Percentiles rank a stretch among this genome's conserved stretches.
Evolutionary conservation across 2,329 filamentous ascomycete genomes (phyloP).

Genomic region (Aspergillus ochraceoroseus): DNA sequence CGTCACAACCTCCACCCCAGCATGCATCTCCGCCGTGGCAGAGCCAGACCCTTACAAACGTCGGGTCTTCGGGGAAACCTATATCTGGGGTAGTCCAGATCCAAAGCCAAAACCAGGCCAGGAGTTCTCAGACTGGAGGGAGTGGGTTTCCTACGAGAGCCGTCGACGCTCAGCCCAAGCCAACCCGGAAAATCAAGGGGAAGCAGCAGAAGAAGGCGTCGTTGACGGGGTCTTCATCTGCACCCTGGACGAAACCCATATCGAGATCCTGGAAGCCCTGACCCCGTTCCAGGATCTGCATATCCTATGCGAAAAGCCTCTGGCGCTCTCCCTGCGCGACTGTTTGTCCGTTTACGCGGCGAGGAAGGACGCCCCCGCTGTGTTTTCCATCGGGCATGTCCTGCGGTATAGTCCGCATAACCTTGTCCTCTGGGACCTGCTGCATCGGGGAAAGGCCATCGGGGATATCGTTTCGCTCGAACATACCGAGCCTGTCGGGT

Average conservation of each 20-base stretch:
- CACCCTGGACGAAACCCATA: slow-evolving; percentile 84
- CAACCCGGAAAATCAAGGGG: not conserved
- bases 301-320: slow-evolving; percentile 91
- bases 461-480: slow-evolving; percentile 81
- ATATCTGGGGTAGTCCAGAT: slow-evolving; percentile 64
- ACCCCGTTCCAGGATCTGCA: slow-evolving; percentile 62
- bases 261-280: slow-evolving; percentile 70
- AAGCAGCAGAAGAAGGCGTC: slow-evolving; percentile 35
- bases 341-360: slow-evolving; percentile 64
- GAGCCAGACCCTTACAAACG: slow-evolving; percentile 79
- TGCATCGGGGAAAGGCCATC: slow-evolving; percentile 69
- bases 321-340: slow-evolving; percentile 72
- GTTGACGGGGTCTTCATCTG: slow-evolving; percentile 65
- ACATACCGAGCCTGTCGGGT: slow-evolving; percentile 90
- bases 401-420: slow-evolving; percentile 92
- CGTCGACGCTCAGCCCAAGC: not conserved
- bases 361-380: slow-evolving; percentile 34
- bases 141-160: slow-evolving; percentile 54
- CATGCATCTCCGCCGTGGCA: slow-evolving; percentile 66
- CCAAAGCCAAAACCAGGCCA: slow-evolving; percentile 54
- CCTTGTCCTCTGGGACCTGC: slow-evolving; percentile 70
- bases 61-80: slow-evolving; percentile 60
- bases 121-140: slow-evolving; percentile 66
- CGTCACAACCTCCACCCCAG: slow-evolving; percentile 61
- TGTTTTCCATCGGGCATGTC: slow-evolving; percentile 93